Percentiles rank a stretch among this genome's conserved stretches.
Conservation (phyloP, 257 asterid genomes). For the Schizonepeta tenuifolia region DNA sequence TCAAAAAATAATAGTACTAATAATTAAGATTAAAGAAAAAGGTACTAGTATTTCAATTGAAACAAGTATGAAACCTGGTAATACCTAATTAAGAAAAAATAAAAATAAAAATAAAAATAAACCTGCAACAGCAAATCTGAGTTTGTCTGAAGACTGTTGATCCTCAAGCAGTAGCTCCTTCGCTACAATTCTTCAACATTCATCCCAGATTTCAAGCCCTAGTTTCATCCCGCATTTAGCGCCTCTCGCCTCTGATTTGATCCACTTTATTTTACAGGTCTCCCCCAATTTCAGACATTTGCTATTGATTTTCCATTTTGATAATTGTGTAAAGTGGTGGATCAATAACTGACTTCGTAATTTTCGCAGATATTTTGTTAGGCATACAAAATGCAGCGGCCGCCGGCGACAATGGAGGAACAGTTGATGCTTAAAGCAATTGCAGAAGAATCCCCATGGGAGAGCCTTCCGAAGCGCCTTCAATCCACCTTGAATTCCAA, state of each 20-base stretch:
- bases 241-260: constrained; percentile 26
- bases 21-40: no score
- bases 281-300: background rate
- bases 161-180: background rate
- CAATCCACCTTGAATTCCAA: constrained; percentile 81
- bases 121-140: constrained; percentile 10
- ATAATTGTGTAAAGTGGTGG: constrained; percentile 10
- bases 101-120: no score
- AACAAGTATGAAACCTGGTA: no score
- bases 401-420: constrained; percentile 83
- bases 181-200: constrained; percentile 21
- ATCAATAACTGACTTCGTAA: constrained; percentile 24
- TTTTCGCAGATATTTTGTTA: constrained; percentile 35
- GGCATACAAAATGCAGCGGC: constrained; percentile 65
- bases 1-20: no score
- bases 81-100: no score
- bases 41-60: no score
- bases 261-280: constrained; percentile 22
- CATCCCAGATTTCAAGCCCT: constrained; percentile 33
- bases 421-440: constrained; percentile 81
- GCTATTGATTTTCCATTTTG: constrained; percentile 16
- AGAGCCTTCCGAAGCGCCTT: constrained; percentile 90
- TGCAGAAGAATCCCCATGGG: constrained; percentile 85
- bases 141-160: constrained; percentile 17
- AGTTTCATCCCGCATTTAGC: constrained; percentile 40